These are phyloP conservation scores for Nematodospora anomalae DNA, from an alignment of 1,139 yeast genomes.

Conservation along the genomic window DNA sequence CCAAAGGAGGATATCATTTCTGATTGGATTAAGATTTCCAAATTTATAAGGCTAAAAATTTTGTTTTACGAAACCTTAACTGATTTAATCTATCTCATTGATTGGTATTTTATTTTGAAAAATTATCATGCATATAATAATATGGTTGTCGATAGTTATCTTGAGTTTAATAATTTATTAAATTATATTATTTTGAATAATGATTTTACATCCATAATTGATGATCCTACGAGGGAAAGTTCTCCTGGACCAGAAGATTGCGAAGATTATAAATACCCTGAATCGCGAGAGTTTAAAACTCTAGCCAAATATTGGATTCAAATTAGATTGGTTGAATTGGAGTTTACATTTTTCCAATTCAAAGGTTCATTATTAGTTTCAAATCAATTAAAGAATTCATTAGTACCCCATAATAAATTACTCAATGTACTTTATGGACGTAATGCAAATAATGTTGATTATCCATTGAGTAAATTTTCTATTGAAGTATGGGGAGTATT, in stretches of 20 bases:
- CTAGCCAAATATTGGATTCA: slow-evolving; percentile 32
- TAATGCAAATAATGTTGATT: slow-evolving; percentile 13
- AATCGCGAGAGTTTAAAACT: slow-evolving; percentile 19
- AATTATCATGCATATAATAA: slow-evolving; percentile 25
- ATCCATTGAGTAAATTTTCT: slow-evolving; percentile 16
- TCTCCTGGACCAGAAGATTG: slow-evolving; percentile 10
- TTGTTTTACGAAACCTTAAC: slow-evolving; percentile 22
- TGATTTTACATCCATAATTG: slow-evolving; percentile 25
- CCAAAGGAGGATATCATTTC: slow-evolving; percentile 18
- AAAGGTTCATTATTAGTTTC: slow-evolving; percentile 33
- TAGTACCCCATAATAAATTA: slow-evolving; percentile 27
- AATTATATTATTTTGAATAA: slow-evolving; percentile 29
- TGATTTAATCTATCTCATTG: slow-evolving; percentile 28
- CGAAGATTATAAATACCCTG: slow-evolving; percentile 12
- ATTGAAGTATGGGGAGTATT: slow-evolving; percentile 27
- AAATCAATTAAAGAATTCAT: slow-evolving; percentile 26
- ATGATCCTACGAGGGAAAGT: slow-evolving; percentile 13
- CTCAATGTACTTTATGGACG: slow-evolving; percentile 21
- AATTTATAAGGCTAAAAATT: slow-evolving; percentile 21
- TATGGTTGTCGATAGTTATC: slow-evolving; percentile 27
- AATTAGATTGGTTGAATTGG: slow-evolving; percentile 30
- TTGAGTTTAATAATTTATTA: slow-evolving; percentile 33
- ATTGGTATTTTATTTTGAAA: slow-evolving; percentile 32
- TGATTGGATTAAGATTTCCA: slow-evolving; percentile 28
- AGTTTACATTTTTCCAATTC: slow-evolving; percentile 31